Evolutionary conservation across 495 filamentous ascomycete species (phyloP).

Genomic region (Penicillium verhagenii): DNA sequence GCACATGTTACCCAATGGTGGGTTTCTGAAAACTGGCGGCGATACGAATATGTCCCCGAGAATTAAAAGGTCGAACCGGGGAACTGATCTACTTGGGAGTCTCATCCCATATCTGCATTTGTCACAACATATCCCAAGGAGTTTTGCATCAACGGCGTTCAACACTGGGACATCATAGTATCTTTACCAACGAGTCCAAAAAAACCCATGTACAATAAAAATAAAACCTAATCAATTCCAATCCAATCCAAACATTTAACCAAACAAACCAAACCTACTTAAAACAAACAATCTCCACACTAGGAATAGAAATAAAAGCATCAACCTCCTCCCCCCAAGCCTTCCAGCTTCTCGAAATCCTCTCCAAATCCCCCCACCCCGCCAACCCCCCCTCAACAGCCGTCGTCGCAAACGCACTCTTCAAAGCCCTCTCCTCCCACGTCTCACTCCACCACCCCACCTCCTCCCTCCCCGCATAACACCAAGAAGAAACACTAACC

Average conservation of each 20-base stretch:
- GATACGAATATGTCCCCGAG: constrained; percentile 30
- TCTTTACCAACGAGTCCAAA: too few relatives aligned
- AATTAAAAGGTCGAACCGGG: too few relatives aligned
- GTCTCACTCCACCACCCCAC: constrained; percentile 43
- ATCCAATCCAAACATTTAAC: background rate
- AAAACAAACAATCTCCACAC: constrained; percentile 49
- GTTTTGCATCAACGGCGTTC: background rate
- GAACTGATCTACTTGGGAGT: too few relatives aligned
- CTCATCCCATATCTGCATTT: background rate
- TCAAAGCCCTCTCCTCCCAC: constrained; percentile 44
- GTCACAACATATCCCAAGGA: background rate
- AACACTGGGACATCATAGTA: background rate
- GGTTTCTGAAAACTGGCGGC: constrained; percentile 34
- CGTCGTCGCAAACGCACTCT: constrained; percentile 39
- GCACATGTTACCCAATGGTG: constrained; percentile 38
- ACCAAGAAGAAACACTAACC: constrained; percentile 43
- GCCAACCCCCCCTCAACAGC: constrained; percentile 38
- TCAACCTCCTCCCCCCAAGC: constrained; percentile 45
- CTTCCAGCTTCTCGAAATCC: constrained; percentile 40
- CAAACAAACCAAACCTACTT: constrained; percentile 19
- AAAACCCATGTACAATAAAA: too few relatives aligned
- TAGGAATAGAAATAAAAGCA: constrained; percentile 46
- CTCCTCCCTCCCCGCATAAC: constrained; percentile 45
- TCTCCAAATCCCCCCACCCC: constrained; percentile 41
- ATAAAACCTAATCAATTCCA: too few relatives aligned